Conservation (phyloP, 805 yeast species). For the Spathaspora passalidarum region DNA sequence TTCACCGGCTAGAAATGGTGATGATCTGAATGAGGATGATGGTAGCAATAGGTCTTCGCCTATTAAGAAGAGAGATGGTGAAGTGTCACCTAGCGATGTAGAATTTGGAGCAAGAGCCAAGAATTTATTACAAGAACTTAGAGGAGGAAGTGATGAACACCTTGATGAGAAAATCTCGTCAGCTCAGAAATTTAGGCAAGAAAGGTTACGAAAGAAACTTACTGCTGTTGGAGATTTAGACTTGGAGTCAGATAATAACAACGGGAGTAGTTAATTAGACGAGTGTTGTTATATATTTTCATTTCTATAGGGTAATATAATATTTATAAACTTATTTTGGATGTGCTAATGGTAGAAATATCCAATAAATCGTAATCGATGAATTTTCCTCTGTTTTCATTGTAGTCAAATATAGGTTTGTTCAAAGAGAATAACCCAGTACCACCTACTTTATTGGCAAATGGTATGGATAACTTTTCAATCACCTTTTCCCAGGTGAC, state of each 20-base stretch:
- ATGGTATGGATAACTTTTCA: slow-evolving; percentile 30
- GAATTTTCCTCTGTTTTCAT: slow-evolving; percentile 19
- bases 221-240: slow-evolving; percentile 3
- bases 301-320: slow-evolving; percentile 1
- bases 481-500: slow-evolving; percentile 8
- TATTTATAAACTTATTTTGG: slow-evolving; percentile 5
- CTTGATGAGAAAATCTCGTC: slow-evolving; percentile 23
- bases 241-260: background rate
- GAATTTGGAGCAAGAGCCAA: slow-evolving; percentile 63
- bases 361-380: slow-evolving; percentile 37
- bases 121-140: slow-evolving; percentile 56
- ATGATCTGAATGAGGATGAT: background rate
- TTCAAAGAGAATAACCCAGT: slow-evolving; percentile 35
- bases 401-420: slow-evolving; percentile 33
- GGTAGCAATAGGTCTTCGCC: slow-evolving; percentile 1
- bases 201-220: slow-evolving; percentile 28
- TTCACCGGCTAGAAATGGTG: slow-evolving; percentile 1
- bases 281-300: background rate
- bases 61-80: slow-evolving; percentile 8
- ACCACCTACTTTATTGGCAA: slow-evolving; percentile 35
- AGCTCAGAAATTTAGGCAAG: slow-evolving; percentile 43
- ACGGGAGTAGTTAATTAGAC: background rate
- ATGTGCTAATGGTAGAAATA: slow-evolving; percentile 8
- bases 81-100: slow-evolving; percentile 15
- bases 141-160: slow-evolving; percentile 30